Evolutionary conservation across 192 early-diverging fungal genomes (phyloP).

Genomic region (Coemansia sp.): DNA sequence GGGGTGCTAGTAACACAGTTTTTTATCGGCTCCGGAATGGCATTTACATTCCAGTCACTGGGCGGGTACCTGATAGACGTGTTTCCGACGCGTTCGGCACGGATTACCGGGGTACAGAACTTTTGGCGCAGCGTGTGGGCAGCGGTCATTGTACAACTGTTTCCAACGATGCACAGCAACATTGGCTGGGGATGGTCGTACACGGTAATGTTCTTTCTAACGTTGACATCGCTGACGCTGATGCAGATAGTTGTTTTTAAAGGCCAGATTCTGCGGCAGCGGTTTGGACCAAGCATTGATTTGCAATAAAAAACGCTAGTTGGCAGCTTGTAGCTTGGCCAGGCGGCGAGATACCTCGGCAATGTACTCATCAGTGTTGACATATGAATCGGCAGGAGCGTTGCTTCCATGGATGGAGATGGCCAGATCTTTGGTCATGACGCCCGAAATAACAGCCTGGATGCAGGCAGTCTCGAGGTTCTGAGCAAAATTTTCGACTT

Average conservation of each 20-base stretch:
- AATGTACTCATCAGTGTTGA: constrained; percentile 85
- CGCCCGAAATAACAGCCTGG: constrained; percentile 75
- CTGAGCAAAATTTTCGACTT: constrained; percentile 68
- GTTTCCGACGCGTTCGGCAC: constrained; percentile 42
- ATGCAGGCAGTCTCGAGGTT: constrained; percentile 87
- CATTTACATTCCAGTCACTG: constrained; percentile 40
- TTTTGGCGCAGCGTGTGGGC: constrained; percentile 51
- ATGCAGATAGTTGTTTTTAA: constrained; percentile 34
- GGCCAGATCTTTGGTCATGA: constrained; percentile 99
- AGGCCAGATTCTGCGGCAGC: constrained; percentile 25
- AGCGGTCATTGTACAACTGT: constrained; percentile 43
- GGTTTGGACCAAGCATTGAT: constrained; percentile 18
- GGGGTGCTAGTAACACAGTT: constrained; percentile 43
- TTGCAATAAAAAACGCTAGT: constrained; percentile 8
- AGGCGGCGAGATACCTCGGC: constrained; percentile 73
- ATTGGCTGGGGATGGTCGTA: constrained; percentile 53
- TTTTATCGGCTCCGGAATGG: constrained; percentile 43
- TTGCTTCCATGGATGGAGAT: constrained; percentile 86
- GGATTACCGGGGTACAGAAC: constrained; percentile 51
- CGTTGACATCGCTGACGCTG: constrained; percentile 17
- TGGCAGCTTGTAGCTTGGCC: constrained; percentile 26
- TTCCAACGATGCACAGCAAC: constrained; percentile 38
- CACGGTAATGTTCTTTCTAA: constrained; percentile 35
- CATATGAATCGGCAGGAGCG: constrained; percentile 75
- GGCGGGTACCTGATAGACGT: constrained; percentile 51